phyloP scores from a whole-genome alignment of 495 filamentous ascomycete genomes.

The Choiromyces venosus region DNA sequence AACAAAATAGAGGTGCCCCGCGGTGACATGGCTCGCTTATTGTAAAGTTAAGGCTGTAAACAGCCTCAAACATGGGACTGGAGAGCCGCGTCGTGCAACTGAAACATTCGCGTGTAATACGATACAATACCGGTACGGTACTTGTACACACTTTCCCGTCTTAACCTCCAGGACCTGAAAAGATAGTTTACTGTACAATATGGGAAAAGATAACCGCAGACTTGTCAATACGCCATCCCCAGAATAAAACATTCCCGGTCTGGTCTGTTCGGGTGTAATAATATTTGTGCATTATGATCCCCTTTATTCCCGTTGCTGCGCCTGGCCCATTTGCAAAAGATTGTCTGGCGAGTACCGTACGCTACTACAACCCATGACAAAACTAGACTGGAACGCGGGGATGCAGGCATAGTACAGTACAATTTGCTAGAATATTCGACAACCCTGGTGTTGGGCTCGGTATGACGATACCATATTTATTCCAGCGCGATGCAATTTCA shows the following conservation, averaged over 20 bases:
- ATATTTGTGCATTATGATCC: not conserved
- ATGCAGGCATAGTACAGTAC: constrained; percentile 22
- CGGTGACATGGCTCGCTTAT: constrained; percentile 1
- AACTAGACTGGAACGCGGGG: constrained; percentile 25
- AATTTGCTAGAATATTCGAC: constrained; percentile 31
- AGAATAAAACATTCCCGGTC: not conserved
- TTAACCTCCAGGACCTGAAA: not conserved
- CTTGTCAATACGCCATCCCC: not conserved
- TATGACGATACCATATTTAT: not conserved
- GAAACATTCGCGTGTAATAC: not conserved
- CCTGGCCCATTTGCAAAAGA: not conserved
- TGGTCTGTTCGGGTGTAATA: not conserved
- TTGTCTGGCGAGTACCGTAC: not conserved
- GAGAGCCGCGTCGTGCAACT: not conserved
- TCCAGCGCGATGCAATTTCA: not conserved
- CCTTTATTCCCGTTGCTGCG: not conserved
- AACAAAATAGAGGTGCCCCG: not conserved
- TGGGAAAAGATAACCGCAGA: constrained; percentile 2
- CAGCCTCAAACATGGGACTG: not conserved
- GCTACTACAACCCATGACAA: too few relatives aligned
- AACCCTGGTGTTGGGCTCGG: constrained; percentile 19
- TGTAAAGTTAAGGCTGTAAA: not conserved
- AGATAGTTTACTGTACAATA: not conserved
- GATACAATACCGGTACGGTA: too few relatives aligned
- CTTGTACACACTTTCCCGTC: not conserved